Evolutionary conservation across 192 early-diverging fungal species (phyloP).

Genomic region (Coemansia sp.): DNA sequence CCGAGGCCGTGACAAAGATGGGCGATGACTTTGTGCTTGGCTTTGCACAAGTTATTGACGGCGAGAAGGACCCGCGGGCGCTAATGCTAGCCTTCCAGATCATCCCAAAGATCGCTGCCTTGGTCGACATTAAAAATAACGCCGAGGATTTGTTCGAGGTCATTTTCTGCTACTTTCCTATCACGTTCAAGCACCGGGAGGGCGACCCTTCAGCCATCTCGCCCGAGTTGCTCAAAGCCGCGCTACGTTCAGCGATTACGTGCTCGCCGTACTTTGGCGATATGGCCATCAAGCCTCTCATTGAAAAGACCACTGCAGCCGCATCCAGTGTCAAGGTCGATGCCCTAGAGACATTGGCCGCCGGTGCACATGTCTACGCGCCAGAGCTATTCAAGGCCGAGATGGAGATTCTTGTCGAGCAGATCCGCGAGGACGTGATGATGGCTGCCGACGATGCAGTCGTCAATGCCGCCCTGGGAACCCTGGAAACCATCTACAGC

Average conservation of each 20-base stretch:
- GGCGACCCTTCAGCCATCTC: conserved; percentile 96
- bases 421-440: conserved; percentile 66
- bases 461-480: conserved; percentile 68
- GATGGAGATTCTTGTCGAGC: conserved; percentile 75
- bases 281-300: conserved; percentile 82
- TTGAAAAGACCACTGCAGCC: conserved; percentile 89
- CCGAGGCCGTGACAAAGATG: conserved; percentile 65
- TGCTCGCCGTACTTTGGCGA: conserved; percentile 78
- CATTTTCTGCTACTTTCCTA: conserved; percentile 99
- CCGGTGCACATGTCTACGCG: conserved; percentile 79
- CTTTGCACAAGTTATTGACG: conserved; percentile 89
- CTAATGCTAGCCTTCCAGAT: conserved; percentile 86
- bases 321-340: conserved; percentile 93
- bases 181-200: conserved; percentile 95
- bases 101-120: conserved; percentile 67
- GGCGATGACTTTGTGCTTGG: conserved; percentile 78
- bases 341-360: conserved; percentile 86
- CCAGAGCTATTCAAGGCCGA: conserved; percentile 67
- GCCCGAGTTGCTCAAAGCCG: conserved; percentile 85
- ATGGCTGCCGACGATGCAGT: conserved; percentile 75
- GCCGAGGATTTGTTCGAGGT: conserved; percentile 96
- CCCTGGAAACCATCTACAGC: conserved; percentile 70
- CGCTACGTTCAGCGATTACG: conserved; percentile 78
- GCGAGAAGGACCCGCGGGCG: conserved; percentile 99
- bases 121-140: conserved; percentile 80